Evolutionary conservation across 225 moss, liverwort and hornwort genomes (phyloP), one percentile per base, ranked within the genome.

Genomic region (Neckera pumila): DNA sequence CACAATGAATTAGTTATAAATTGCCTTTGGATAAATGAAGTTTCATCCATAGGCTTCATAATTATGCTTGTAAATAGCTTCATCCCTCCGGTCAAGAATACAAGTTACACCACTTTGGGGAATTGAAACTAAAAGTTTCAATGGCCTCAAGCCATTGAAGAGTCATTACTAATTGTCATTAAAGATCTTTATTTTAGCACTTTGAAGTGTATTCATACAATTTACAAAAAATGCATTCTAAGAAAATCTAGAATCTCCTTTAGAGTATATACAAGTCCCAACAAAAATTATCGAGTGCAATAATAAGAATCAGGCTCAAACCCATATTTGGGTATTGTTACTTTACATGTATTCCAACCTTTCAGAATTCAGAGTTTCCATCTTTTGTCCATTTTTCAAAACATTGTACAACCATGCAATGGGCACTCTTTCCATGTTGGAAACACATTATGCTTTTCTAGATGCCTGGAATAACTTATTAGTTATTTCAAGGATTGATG

Each of bases 41-140:
- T 45, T 72, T 45, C 45, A 45, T 42, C 3, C 2, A 42, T 27
- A 38, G 27, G 16, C 27, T 71, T 71, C 17, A 43, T 0, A 17
- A 45, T 73, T 6, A 43, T 72, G 6, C 10, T 72, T 72, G 28
- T 28, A 28, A 10, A 28, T 17, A 43, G 5, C 17, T 43, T 73
- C 45, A 45, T 17, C 0, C 45, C 6, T 45, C 28, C 0, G 1
- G 1, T 45, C 10, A 45, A 73, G 6, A 27, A 28, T 28, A 10
- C 3, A 72, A 43, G 0, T 43, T 28, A 43, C 9, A 28, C 6
- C 43, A 17, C 17, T 0, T 28, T 0, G 10, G 0, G 17, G 45
- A 28, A 73, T 73, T 73, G 17, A 43, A 43, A 17, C 43, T 10
- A 43, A 27, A 16, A 72, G 2, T 43, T 72, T 72, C 16, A 27